Evolutionary conservation across 1,139 yeast species (phyloP).

Genomic region (Zygoascus hellenicus): DNA sequence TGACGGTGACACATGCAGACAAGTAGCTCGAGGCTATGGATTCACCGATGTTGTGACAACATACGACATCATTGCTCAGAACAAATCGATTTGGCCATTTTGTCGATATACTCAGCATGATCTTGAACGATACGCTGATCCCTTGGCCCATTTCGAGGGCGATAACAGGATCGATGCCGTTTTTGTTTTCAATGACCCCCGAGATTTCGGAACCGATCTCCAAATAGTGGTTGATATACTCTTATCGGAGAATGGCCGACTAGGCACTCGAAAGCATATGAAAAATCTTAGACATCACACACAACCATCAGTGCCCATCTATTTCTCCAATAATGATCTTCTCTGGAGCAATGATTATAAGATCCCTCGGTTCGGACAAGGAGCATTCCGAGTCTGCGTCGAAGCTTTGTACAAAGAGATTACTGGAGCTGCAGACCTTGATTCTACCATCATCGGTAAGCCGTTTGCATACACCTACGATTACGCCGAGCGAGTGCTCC

Average conservation of each 20-base stretch:
- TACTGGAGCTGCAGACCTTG: slow-evolving; percentile 47
- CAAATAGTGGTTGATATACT: slow-evolving; percentile 73
- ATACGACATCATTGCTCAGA: slow-evolving; percentile 57
- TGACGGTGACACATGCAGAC: slow-evolving; percentile 58
- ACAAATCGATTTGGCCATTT: slow-evolving; percentile 68
- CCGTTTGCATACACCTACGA: slow-evolving; percentile 79
- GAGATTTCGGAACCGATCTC: slow-evolving; percentile 82
- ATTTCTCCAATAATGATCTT: slow-evolving; percentile 82
- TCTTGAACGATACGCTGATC: slow-evolving; percentile 41
- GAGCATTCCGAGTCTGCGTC: slow-evolving; percentile 67
- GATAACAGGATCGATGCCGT: slow-evolving; percentile 62
- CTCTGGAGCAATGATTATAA: slow-evolving; percentile 84
- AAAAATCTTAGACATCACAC: slow-evolving; percentile 16
- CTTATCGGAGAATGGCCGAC: slow-evolving; percentile 54
- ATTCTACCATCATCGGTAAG: slow-evolving; percentile 70
- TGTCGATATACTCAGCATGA: slow-evolving; percentile 50
- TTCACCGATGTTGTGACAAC: slow-evolving; percentile 74
- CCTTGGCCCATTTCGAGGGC: slow-evolving; percentile 32
- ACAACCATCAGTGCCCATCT: slow-evolving; percentile 68
- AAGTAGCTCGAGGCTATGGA: slow-evolving; percentile 73
- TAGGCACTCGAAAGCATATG: slow-evolving; percentile 54
- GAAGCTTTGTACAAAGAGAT: slow-evolving; percentile 57
- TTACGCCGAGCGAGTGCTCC: slow-evolving; percentile 68
- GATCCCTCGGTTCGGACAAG: slow-evolving; percentile 86
- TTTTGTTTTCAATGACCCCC: slow-evolving; percentile 83